Evolutionary conservation across 345 rosid genomes (phyloP), one percentile per base, ranked within the genome.

Genomic region (Noccaea bulbosa): DNA sequence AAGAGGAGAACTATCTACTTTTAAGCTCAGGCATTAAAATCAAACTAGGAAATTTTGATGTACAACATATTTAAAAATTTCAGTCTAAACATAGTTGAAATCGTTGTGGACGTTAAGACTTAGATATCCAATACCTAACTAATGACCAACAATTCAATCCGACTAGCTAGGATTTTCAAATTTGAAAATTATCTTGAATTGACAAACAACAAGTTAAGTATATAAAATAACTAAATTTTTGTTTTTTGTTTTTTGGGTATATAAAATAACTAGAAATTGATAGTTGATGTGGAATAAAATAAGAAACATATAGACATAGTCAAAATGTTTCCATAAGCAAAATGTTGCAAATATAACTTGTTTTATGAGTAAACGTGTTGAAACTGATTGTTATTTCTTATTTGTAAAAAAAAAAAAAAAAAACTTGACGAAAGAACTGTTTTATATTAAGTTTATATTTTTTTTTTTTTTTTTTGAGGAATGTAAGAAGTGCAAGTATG

Each of bases 81-180:
- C 27, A 39, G 10, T 15, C 11, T 46, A 20, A 49, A 11, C 16
- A 55, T 41, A 48, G n/a, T 17, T 39, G 47, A 74, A 44, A 59
- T 48, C 8, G 41, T 35, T 60, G 73, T 74, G 72, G 67, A 59
- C 48, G 72, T 45, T 51, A 67, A 74, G 68, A 59, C 78, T 51
- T 59, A 49, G 35, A 67, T 67, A 67, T 66, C 56, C 34, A 59
- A 11, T 41, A 74, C 73, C 68, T 56, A 74, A 74, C 73, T 51
- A 60, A 58, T 66, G 56, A 67, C 78, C 49, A 35, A 22, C 51
- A n/a, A 43, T 34, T 58, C 55, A 66, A 22, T 40, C 66, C 16
- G 22, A 20, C 22, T 20, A 41, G 67, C 54, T 65, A 30, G 1
- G 11, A 61, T 49, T 49, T 58, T 67, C 55, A 66, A 33, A 48